Conservation (phyloP, 495 filamentous ascomycete genomes). For the Neurospora africana region DNA sequence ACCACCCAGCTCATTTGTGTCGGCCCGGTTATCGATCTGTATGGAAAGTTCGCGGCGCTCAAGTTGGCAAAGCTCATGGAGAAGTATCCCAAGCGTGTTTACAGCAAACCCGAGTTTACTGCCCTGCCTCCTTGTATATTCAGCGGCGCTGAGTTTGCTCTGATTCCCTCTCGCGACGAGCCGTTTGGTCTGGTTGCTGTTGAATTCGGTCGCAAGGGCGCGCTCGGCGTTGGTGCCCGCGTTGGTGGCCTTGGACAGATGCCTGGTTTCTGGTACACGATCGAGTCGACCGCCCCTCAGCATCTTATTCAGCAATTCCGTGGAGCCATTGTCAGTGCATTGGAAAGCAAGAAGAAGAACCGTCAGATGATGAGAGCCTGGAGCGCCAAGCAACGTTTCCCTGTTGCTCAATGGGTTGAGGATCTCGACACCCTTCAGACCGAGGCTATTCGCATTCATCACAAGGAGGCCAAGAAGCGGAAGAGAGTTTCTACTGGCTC, state of each 20-base stretch:
- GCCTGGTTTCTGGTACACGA: conserved; percentile 64
- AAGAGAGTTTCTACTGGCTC: conserved; percentile 3
- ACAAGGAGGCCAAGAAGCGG: conserved; percentile 11
- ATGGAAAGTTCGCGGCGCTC: conserved; percentile 63
- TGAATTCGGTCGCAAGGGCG: conserved; percentile 68
- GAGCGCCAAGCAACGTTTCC: conserved; percentile 67
- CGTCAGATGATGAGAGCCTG: conserved; percentile 62
- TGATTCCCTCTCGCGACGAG: conserved; percentile 68
- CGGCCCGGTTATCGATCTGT: conserved; percentile 64
- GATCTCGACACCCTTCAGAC: conserved; percentile 50
- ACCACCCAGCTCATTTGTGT: conserved; percentile 59
- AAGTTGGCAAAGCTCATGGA: conserved; percentile 61
- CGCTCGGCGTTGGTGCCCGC: conserved; percentile 60
- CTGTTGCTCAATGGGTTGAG: conserved; percentile 56
- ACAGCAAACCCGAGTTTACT: conserved; percentile 62
- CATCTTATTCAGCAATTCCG: conserved; percentile 66
- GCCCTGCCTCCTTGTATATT: conserved; percentile 61
- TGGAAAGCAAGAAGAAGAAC: conserved; percentile 46
- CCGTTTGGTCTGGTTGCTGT: conserved; percentile 72
- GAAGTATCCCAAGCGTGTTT: conserved; percentile 58
- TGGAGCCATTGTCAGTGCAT: conserved; percentile 52
- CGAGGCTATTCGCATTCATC: conserved; percentile 32
- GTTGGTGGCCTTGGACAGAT: conserved; percentile 61
- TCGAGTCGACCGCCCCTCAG: conserved; percentile 54
- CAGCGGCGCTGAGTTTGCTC: conserved; percentile 63